Evolutionary conservation across 768 basidiomycete genomes (phyloP), one percentile per base, ranked within the genome.

Genomic region (Dacryopinax primogenitus): DNA sequence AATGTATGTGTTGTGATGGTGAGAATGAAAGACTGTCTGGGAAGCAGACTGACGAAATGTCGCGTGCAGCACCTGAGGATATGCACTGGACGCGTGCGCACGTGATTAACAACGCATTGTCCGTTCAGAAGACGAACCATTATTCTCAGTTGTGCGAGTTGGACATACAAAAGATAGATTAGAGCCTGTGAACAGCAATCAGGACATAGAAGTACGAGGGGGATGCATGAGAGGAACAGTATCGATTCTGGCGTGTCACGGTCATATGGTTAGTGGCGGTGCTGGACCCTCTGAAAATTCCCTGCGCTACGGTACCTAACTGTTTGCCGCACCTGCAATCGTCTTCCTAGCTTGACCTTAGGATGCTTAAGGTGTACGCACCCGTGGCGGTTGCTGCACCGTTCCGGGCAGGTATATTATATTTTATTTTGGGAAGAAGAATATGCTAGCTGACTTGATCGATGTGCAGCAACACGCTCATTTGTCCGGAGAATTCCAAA

Each of bases 281-380:
- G 51, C 51, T 28, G 51, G 32, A 58, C 51, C 51, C 51, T 58
- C 51, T 30, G 51, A 58, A 58, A 58, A 58, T 58, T 58, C 51
- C 51, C n/a, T n/a, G n/a, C n/a, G n/a, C n/a, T n/a, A n/a, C n/a
- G n/a, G n/a, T 58, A 30, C 41, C 41, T 23, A 3, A 58, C 51
- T 9, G 13, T 6, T 30, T 26, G 45, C 36, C 13, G 23, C 45
- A 6, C 13, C 11, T 23, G 3, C 4, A 4, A 58, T 21, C 11
- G 51, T 58, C 9, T 30, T 4, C 21, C 30, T 26, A 2, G 26
- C 51, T 32, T 30, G 9, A 26, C 23, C 26, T 30, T 15, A 58
- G 51, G 51, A 58, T 58, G 51, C 30, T 58, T 13, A 58, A 58
- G 30, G 51, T 58, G 26, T 30, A 58, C 23, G 21, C 11, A 11